These are phyloP conservation scores for Beta corolliflora DNA, from an alignment of 179 eudicot species.

Conservation along the genomic window DNA sequence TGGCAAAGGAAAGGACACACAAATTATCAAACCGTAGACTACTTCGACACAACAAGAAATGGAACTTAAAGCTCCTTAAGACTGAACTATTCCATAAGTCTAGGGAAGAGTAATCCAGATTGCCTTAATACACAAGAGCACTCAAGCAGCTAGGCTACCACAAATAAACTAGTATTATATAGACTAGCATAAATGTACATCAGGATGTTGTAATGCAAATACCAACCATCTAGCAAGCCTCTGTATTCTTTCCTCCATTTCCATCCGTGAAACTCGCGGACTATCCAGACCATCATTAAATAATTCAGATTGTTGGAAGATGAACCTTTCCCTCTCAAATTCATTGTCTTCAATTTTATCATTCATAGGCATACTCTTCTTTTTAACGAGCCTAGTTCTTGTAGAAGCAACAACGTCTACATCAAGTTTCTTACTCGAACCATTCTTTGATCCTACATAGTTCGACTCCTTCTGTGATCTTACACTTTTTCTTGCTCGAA, in stretches of 20 bases:
- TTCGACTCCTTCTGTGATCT: conserved; percentile 15
- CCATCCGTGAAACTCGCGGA: conserved; percentile 61
- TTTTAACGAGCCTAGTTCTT: conserved; percentile 17
- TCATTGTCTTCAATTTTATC: conserved; percentile 30
- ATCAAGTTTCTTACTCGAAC: conserved; percentile 27
- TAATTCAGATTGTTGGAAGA: conserved; percentile 46
- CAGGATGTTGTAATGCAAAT: not conserved
- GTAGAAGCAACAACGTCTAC: conserved; percentile 22
- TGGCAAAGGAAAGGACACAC: too few species aligned
- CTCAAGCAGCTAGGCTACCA: not conserved
- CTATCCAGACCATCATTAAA: conserved; percentile 42
- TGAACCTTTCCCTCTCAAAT: conserved; percentile 46
- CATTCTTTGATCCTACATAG: conserved; percentile 15
- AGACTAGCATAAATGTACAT: conserved; percentile 9
- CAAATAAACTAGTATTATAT: not conserved
- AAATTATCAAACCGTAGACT: too few species aligned
- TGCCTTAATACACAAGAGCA: not conserved
- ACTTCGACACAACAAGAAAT: too few species aligned
- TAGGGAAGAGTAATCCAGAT: not conserved
- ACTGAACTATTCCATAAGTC: not conserved
- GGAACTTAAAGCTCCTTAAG: not conserved
- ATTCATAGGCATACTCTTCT: conserved; percentile 19
- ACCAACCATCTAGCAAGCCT: conserved; percentile 83
- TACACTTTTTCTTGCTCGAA: conserved; percentile 9
- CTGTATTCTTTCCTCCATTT: conserved; percentile 91